phyloP scores from a whole-genome alignment of 2,329 filamentous ascomycete genomes.

The Cytospora mali region DNA sequence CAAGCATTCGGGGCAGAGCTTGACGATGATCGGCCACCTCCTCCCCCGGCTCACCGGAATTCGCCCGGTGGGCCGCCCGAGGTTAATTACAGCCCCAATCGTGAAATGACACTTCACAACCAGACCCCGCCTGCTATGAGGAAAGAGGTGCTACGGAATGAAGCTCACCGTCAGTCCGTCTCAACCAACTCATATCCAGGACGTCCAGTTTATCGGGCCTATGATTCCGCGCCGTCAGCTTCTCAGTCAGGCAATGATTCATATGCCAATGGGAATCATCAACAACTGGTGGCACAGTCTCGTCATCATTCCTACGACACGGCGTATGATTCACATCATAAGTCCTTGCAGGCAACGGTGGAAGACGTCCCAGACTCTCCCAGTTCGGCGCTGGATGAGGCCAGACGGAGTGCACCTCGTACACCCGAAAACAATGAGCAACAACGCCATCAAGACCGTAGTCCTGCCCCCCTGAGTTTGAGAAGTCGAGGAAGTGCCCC shows the following conservation, averaged over 20 bases:
- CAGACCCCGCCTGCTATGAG: slow-evolving; percentile 53
- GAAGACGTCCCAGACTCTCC: slow-evolving; percentile 65
- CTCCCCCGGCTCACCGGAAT: slow-evolving; percentile 58
- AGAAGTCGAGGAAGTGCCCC: slow-evolving; percentile 40
- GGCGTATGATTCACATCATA: slow-evolving; percentile 48
- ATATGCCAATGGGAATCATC: slow-evolving; percentile 37
- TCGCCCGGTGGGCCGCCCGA: slow-evolving; percentile 35
- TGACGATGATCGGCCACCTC: slow-evolving; percentile 54
- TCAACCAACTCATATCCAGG: slow-evolving; percentile 53
- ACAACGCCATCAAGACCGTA: slow-evolving; percentile 44
- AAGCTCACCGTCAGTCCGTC: slow-evolving; percentile 57
- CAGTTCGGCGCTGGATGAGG: slow-evolving; percentile 33
- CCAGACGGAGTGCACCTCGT: slow-evolving; percentile 34
- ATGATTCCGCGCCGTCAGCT: slow-evolving; percentile 51
- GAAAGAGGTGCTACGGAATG: slow-evolving; percentile 59
- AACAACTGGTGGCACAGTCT: slow-evolving; percentile 40
- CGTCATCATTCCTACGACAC: slow-evolving; percentile 57
- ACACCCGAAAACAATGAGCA: slow-evolving; percentile 35
- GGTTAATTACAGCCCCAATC: slow-evolving; percentile 18
- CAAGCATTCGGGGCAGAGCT: slow-evolving; percentile 33
- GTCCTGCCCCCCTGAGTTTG: slow-evolving; percentile 50
- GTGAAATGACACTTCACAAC: slow-evolving; percentile 13
- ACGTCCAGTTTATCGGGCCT: slow-evolving; percentile 54
- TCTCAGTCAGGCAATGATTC: slow-evolving; percentile 36
- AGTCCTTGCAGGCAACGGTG: slow-evolving; percentile 63